These are phyloP conservation scores for Ceratocystis huliohia DNA, from an alignment of 2,329 filamentous ascomycete genomes.

Conservation along the genomic window DNA sequence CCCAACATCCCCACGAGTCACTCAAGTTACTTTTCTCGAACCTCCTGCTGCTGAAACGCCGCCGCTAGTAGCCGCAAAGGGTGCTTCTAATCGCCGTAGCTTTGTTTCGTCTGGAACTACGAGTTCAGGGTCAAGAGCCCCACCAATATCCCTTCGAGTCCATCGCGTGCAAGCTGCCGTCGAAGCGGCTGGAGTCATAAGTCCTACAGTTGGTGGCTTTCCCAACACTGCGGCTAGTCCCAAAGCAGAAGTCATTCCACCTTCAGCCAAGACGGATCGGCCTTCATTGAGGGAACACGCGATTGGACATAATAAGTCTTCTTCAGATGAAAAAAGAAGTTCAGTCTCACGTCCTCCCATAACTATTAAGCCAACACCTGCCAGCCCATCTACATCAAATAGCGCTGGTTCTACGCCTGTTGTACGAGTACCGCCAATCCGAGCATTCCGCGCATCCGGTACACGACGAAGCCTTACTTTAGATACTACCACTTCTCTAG, in stretches of 20 bases:
- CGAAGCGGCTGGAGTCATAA: neutral
- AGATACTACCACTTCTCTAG: slow-evolving; percentile 39
- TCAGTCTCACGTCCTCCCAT: slow-evolving; percentile 29
- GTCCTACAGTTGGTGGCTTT: neutral
- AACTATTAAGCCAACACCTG: slow-evolving; percentile 20
- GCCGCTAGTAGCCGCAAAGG: slow-evolving; percentile 5
- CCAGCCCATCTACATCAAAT: slow-evolving; percentile 24
- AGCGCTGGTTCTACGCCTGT: slow-evolving; percentile 23
- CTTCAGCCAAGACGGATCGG: slow-evolving; percentile 21
- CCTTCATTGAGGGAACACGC: slow-evolving; percentile 11
- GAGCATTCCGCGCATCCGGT: slow-evolving; percentile 43
- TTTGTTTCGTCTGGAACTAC: slow-evolving; percentile 16
- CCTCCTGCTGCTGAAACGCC: slow-evolving; percentile 5
- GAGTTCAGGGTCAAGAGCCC: slow-evolving; percentile 14
- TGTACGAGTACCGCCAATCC: slow-evolving; percentile 41
- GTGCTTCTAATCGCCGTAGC: slow-evolving; percentile 14
- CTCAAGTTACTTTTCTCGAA: slow-evolving; percentile 19
- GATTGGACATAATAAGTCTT: slow-evolving; percentile 18
- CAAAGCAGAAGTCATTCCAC: slow-evolving; percentile 25
- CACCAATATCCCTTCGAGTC: slow-evolving; percentile 15
- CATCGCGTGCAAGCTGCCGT: slow-evolving; percentile 18
- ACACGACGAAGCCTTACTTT: slow-evolving; percentile 42
- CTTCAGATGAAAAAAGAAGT: slow-evolving; percentile 37
- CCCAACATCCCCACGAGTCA: slow-evolving; percentile 25
- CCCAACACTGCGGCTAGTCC: neutral